These are phyloP conservation scores for Plectosphaerella sp. DNA, from an alignment of 2,329 filamentous ascomycete genomes.

Conservation along the genomic window DNA sequence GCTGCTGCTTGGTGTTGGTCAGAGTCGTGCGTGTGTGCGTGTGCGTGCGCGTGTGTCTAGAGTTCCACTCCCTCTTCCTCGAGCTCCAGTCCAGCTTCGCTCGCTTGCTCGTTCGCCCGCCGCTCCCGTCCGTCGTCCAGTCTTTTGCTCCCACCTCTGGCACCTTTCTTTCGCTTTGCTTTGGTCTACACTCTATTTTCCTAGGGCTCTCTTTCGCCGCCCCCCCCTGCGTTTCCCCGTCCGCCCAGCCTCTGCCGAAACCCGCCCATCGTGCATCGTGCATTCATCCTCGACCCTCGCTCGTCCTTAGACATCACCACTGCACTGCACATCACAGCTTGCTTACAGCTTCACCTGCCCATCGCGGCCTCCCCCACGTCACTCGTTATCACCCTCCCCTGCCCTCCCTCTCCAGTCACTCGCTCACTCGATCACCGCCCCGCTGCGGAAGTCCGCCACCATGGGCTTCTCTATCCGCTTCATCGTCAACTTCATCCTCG, in stretches of 20 bases:
- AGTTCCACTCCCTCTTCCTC: too few species aligned
- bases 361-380: background rate
- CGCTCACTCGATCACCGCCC: background rate
- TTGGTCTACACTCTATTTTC: background rate
- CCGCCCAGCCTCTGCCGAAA: background rate
- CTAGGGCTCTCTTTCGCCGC: background rate
- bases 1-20: too few species aligned
- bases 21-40: too few species aligned
- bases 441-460: constrained; percentile 7
- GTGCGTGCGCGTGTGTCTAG: too few species aligned
- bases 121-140: background rate
- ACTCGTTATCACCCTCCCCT: background rate
- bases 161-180: background rate
- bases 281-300: constrained; percentile 1
- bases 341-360: background rate
- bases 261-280: background rate
- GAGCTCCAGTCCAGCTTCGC: background rate
- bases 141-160: background rate
- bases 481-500: constrained; percentile 44
- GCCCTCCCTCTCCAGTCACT: background rate
- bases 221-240: too few species aligned
- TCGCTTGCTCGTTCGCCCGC: background rate
- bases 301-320: too few species aligned
- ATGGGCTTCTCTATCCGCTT: constrained; percentile 35
- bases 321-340: background rate